These are phyloP conservation scores for Medicago ruthenica DNA, from an alignment of 306 rosid species.

Conservation along the genomic window DNA sequence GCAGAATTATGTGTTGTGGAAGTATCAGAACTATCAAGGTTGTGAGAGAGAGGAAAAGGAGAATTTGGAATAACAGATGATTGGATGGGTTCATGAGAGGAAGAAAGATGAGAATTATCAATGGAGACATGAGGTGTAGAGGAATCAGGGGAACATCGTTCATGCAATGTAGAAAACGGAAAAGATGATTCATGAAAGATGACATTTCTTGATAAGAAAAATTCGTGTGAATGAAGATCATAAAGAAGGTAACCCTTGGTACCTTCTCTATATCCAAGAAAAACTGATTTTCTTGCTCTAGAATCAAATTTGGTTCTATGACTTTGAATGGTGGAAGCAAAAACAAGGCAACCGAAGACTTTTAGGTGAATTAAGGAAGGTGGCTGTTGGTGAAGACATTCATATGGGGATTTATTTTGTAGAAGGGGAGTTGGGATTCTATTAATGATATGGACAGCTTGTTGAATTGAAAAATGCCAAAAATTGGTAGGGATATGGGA, in stretches of 20 bases:
- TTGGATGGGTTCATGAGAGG: neutral
- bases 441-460: neutral
- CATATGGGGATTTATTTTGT: neutral
- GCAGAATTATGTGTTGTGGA: neutral
- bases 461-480: neutral
- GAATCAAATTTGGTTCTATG: no score
- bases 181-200: neutral
- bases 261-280: neutral
- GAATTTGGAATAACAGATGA: neutral
- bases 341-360: neutral
- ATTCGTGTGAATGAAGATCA: slow-evolving; percentile 1
- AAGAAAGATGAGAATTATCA: neutral
- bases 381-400: neutral
- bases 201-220: neutral
- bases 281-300: no score
- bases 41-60: neutral
- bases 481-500: slow-evolving; percentile 1
- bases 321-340: neutral
- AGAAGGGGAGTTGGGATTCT: neutral
- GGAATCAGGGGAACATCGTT: neutral
- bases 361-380: neutral
- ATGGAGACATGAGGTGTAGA: neutral
- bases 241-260: neutral
- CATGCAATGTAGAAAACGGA: no score
- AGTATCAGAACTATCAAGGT: neutral